Base-by-base conservation (phyloP, 306 rosid species). In the Ormosia emarginata region DNA sequence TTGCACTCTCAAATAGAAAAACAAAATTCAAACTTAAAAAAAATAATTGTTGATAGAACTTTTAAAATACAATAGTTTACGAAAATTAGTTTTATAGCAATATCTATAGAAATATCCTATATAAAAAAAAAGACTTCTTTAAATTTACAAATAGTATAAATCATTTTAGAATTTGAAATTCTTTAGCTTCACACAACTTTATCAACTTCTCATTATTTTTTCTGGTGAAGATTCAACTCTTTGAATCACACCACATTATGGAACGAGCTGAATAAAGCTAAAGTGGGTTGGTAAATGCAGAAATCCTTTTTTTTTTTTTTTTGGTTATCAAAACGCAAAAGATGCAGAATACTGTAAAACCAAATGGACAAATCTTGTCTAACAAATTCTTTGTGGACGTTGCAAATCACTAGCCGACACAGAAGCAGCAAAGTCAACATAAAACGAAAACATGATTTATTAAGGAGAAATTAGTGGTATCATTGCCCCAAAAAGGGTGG, bases 341-440 rank as follows among this genome's bases (percentile, higher is more conserved):
- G 47, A 33, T 3, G n/a, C 4, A 75, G n/a, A 66, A 50, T 32
- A 71, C 46, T 34, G 37, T 70, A 24, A 66, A 71, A 32, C n/a
- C n/a, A 43, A 43, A 75, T 46, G 33, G 64, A 63, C 4, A 58
- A 50, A 77, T 65, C 79, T 73, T 49, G 74, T 33, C 46, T 41
- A 9, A 18, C 43, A 43, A 66, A 56, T 33, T 82, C 77, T 55
- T 47, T 41, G 44, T 14, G 52, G 64, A 30, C 49, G 11, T 5
- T 7, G 4, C 18, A 71, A 76, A 58, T 71, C 44, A 59, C 44
- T 41, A n/a, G n/a, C 71, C 79, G 78, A 85, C 75, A 78, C 3
- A 10, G 15, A 37, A 47, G 34, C 72, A 81, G 2, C 81, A 55
- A 61, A 64, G 81, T 88, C 88, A 85, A 85, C 50, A 18, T 58